These are phyloP conservation scores for Mucor sp. DNA, from an alignment of 371 early-diverging fungal species.

Conservation along the genomic window DNA sequence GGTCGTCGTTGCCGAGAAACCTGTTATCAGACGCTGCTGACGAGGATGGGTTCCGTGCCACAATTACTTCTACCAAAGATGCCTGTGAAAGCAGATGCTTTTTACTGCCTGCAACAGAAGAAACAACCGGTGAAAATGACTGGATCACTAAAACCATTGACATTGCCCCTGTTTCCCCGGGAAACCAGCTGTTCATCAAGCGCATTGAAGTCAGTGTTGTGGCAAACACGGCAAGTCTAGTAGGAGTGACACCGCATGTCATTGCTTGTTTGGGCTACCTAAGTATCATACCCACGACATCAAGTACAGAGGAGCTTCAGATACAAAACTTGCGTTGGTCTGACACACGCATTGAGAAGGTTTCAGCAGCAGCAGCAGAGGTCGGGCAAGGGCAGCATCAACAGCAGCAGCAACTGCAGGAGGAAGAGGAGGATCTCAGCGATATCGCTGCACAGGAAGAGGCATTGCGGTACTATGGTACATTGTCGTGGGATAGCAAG, in stretches of 20 bases:
- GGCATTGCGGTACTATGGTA: constrained; percentile 9
- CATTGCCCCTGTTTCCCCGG: background rate
- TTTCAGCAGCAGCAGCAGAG: background rate
- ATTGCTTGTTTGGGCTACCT: constrained; percentile 19
- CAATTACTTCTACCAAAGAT: background rate
- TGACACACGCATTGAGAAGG: background rate
- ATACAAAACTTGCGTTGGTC: background rate
- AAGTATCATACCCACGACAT: constrained; percentile 15
- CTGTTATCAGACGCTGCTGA: background rate
- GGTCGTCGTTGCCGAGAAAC: background rate
- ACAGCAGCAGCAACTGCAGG: too few species aligned
- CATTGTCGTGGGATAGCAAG: constrained; percentile 6
- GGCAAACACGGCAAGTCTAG: constrained; percentile 11
- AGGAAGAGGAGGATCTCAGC: constrained; percentile 1
- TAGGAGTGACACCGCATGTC: background rate
- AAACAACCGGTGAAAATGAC: constrained; percentile 2
- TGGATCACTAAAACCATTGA: constrained; percentile 21
- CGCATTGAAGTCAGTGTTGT: constrained; percentile 9
- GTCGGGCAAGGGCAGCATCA: background rate
- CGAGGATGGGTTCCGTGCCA: constrained; percentile 9
- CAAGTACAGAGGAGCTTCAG: background rate
- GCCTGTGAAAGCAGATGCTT: constrained; percentile 5
- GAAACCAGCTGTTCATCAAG: background rate
- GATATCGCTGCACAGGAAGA: constrained; percentile 3
- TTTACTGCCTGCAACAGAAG: constrained; percentile 7